These are phyloP conservation scores for Pyropia haitanensis DNA, from an alignment of 23 red algal genomes.

Conservation along the genomic window DNA sequence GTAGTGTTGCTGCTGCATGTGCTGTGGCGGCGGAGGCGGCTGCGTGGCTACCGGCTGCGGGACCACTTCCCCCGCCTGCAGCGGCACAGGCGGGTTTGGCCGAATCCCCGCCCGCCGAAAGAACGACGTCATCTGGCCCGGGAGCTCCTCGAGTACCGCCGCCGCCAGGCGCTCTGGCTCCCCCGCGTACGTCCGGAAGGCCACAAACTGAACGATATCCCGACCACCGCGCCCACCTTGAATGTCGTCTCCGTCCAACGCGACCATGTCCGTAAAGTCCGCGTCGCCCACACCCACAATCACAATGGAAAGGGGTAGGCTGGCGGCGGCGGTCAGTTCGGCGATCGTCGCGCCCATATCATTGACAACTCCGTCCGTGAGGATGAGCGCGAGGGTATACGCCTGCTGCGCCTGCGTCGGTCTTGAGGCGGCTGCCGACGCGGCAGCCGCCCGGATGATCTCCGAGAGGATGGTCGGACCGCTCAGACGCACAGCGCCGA, in stretches of 20 bases:
- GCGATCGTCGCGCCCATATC: conserved; percentile 51
- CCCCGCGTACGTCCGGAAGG: conserved; percentile 20
- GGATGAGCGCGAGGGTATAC: conserved; percentile 62
- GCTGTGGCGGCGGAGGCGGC: too few species aligned
- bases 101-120: too few species aligned
- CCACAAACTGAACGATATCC: conserved; percentile 75
- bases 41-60: too few species aligned
- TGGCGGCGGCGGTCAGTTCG: conserved; percentile 45
- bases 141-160: too few species aligned
- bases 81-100: too few species aligned
- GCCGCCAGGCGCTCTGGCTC: too few species aligned
- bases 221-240: not conserved
- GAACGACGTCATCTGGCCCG: too few species aligned
- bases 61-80: too few species aligned
- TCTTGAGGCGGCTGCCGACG: conserved; percentile 5
- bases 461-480: conserved; percentile 69
- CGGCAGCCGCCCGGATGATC: conserved; percentile 41
- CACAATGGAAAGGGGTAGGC: conserved; percentile 64
- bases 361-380: conserved; percentile 78
- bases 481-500: conserved; percentile 28
- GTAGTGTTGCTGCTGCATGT: too few species aligned
- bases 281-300: conserved; percentile 79
- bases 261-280: conserved; percentile 39
- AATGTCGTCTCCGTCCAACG: conserved; percentile 45
- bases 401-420: conserved; percentile 1